Evolutionary conservation across 257 asterid species (phyloP).

Genomic region (Henckelia pumila): DNA sequence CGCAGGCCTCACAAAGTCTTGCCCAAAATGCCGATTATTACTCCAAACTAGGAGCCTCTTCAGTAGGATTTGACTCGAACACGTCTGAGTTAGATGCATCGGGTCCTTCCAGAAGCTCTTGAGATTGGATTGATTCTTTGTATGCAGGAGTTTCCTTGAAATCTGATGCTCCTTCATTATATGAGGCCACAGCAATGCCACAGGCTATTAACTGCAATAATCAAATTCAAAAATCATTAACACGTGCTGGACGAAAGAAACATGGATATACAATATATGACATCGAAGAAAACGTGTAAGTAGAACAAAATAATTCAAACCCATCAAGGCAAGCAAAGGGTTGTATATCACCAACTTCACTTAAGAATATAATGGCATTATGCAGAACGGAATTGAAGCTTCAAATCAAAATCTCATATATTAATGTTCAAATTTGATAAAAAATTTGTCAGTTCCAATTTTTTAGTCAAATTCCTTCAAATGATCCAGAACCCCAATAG

Average conservation of each 20-base stretch:
- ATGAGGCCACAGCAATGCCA: slow-evolving; percentile 80
- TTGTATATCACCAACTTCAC: background rate
- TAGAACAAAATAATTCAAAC: background rate
- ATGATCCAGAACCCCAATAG: background rate
- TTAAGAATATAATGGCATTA: background rate
- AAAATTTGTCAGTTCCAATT: background rate
- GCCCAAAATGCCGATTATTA: slow-evolving; percentile 27
- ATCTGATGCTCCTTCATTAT: slow-evolving; percentile 88
- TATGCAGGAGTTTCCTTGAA: slow-evolving; percentile 81
- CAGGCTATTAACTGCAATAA: slow-evolving; percentile 63
- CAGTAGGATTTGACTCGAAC: slow-evolving; percentile 93
- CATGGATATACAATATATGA: background rate
- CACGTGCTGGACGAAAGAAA: background rate
- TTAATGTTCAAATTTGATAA: background rate
- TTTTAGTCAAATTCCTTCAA: background rate
- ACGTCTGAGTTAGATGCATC: slow-evolving; percentile 71
- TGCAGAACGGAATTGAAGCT: background rate
- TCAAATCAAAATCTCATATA: too few species aligned
- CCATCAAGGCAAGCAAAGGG: background rate
- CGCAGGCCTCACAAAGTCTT: background rate
- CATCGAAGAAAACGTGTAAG: background rate
- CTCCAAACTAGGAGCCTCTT: slow-evolving; percentile 82
- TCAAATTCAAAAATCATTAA: slow-evolving; percentile 3
- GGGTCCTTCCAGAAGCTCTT: slow-evolving; percentile 75
- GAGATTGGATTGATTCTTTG: slow-evolving; percentile 80